Conservation (phyloP, 2,329 filamentous ascomycete genomes). For the Colletotrichum echinochloae region DNA sequence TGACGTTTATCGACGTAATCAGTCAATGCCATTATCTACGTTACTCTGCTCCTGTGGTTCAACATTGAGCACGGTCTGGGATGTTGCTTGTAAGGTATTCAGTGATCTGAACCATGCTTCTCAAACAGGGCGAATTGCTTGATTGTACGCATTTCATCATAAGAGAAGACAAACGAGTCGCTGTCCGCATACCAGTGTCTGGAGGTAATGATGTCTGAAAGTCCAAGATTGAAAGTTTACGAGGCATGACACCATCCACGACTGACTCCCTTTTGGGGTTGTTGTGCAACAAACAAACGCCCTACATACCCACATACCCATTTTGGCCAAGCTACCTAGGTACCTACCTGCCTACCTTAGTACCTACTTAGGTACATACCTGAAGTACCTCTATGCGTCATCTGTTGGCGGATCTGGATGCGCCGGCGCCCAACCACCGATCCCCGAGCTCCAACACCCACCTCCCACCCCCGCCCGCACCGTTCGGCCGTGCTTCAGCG, state of each 20-base stretch:
- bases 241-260: no score
- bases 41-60: background rate
- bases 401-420: background rate
- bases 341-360: background rate
- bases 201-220: background rate
- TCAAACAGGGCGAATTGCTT: no score
- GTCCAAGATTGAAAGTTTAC: background rate
- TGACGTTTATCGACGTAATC: background rate
- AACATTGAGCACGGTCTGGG: background rate
- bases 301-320: no score
- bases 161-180: no score
- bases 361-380: no score
- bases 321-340: background rate
- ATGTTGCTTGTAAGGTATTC: background rate
- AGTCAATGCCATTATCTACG: background rate
- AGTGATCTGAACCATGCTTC: no score
- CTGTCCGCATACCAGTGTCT: background rate
- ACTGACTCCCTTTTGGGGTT: background rate
- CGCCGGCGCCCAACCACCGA: slow-evolving; percentile 11
- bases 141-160: background rate
- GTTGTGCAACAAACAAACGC: background rate
- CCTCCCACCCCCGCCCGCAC: background rate
- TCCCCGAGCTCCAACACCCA: slow-evolving; percentile 5
- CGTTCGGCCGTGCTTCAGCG: background rate
- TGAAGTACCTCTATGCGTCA: slow-evolving; percentile 9